Percentiles rank a stretch among this genome's conserved stretches.
These are phyloP conservation scores for Murraya koenigii DNA, from an alignment of 345 rosid species.

Conservation along the genomic window DNA sequence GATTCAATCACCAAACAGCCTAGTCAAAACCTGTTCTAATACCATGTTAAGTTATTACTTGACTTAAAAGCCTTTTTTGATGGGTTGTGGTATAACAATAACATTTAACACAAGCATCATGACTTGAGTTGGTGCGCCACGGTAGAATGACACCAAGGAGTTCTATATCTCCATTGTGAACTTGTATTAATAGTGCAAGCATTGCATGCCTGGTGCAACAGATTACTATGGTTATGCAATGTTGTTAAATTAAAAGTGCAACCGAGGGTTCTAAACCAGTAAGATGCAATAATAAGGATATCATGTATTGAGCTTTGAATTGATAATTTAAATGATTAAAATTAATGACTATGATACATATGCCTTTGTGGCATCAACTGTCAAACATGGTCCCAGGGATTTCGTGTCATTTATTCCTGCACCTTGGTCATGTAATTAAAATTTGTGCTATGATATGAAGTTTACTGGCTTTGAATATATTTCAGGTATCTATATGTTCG, in stretches of 20 bases:
- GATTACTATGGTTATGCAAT: neutral
- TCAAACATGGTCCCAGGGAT: constrained; percentile 4
- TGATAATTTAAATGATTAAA: neutral
- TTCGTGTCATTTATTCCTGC: neutral
- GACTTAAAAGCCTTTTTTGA: neutral
- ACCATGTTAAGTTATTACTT: neutral
- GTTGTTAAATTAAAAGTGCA: neutral
- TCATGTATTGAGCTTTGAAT: neutral
- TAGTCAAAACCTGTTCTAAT: neutral
- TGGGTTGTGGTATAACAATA: neutral
- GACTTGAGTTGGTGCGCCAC: neutral
- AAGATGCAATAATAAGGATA: neutral
- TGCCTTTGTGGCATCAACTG: neutral
- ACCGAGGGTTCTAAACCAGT: too few relatives aligned
- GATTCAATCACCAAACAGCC: neutral
- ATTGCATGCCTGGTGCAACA: neutral
- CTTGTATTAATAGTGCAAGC: neutral
- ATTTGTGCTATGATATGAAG: neutral
- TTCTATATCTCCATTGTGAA: neutral
- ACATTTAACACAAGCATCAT: neutral
- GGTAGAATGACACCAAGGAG: neutral
- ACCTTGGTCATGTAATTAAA: neutral
- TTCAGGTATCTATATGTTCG: constrained; percentile 85
- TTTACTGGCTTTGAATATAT: neutral
- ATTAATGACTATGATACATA: neutral